Conservation (phyloP, 2,329 filamentous ascomycete species). For the Fusarium sp. region DNA sequence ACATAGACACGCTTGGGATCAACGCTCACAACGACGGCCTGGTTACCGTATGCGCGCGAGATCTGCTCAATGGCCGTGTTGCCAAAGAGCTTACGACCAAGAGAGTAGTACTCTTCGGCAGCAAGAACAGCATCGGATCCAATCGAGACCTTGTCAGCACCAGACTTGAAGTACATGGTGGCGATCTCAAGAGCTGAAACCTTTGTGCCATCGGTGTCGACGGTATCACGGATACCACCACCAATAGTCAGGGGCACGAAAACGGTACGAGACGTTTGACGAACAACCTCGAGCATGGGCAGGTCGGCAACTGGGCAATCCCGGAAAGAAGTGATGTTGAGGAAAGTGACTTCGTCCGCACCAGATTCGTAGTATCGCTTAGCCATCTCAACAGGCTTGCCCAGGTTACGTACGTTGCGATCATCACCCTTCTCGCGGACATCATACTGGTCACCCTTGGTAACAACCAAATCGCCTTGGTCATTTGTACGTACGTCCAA, state of each 20-base stretch:
- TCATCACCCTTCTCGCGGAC: slow-evolving; percentile 85
- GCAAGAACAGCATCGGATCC: slow-evolving; percentile 94
- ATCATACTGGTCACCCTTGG: slow-evolving; percentile 98
- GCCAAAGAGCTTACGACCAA: slow-evolving; percentile 76
- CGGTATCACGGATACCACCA: slow-evolving; percentile 92
- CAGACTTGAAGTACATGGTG: slow-evolving; percentile 96
- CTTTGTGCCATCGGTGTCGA: slow-evolving; percentile 86
- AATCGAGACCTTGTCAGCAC: slow-evolving; percentile 97
- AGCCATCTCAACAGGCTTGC: slow-evolving; percentile 96
- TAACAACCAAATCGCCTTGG: slow-evolving; percentile 93
- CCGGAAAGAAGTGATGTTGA: slow-evolving; percentile 98
- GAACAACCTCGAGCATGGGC: slow-evolving; percentile 95
- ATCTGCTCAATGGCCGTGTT: slow-evolving; percentile 96
- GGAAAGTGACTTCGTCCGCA: slow-evolving; percentile 95
- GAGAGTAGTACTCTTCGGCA: slow-evolving; percentile 88
- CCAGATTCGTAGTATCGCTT: slow-evolving; percentile 95
- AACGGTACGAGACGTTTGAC: slow-evolving; percentile 86
- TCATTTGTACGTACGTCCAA: slow-evolving; percentile 97
- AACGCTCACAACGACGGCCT: slow-evolving; percentile 95
- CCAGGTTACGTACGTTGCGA: slow-evolving; percentile 84
- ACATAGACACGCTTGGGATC: slow-evolving; percentile 95
- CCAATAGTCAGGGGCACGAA: slow-evolving; percentile 97
- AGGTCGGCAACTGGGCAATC: slow-evolving; percentile 92
- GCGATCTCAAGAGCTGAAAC: slow-evolving; percentile 94
- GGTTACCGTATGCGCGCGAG: slow-evolving; percentile 90